A percentile compares a stretch with the other conserved stretches of the same genome.
Conservation (phyloP, 129 eudicot species). For the sunflower (Helianthus annuus) region HanXRQr2.0-SUNRISE NC_035445.2:147526081-147526580, state of each 20-base stretch:
- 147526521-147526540: conserved; percentile 94
- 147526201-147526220: neutral
- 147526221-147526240: conserved; percentile 11
- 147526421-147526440: neutral
- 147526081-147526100: too few relatives aligned
- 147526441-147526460: conserved; percentile 7
- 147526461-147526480: conserved; percentile 94
- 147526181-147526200: neutral
- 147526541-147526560: conserved; percentile 94
- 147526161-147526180: neutral
- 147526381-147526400: neutral
- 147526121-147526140: too few relatives aligned
- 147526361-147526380: neutral
- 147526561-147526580: conserved; percentile 36
- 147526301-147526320: conserved; percentile 97
- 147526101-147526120: too few relatives aligned
- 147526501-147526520: conserved; percentile 93
- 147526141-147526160: too few relatives aligned
- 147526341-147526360: neutral
- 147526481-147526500: conserved; percentile 90
- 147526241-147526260: conserved; percentile 59
- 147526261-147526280: conserved; percentile 60
- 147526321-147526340: conserved; percentile 80
- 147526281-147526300: conserved; percentile 94
- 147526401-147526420: neutral